Base-by-base conservation (phyloP, 805 yeast genomes). In the Ogataea pilisensis region DNA sequence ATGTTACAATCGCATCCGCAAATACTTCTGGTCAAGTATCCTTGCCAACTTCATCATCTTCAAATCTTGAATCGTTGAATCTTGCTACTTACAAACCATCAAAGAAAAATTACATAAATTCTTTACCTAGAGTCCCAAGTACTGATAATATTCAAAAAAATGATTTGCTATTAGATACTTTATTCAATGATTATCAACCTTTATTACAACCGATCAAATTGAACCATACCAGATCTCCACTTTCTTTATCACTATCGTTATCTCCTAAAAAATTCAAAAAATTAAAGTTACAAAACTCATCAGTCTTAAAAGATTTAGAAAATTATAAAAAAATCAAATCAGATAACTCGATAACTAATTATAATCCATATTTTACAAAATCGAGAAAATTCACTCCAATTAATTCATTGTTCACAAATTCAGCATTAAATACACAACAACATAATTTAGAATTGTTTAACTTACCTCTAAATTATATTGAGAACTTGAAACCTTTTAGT, bases 351-450 rank as follows among this genome's bases (percentile, higher is more conserved):
- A 37, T 42, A 4, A 18, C 34, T 12, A 59, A 59, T 31, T 60
- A 55, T 43, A 58, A 53, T 38, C 61, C 62, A 6, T 59, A 57
- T 31, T 54, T 56, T 37, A 54, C 54, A 40, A 57, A 54, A 39
- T 38, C 46, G 8, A 48, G 42, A 19, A 54, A 51, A 38, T 45
- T 53, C 32, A 52, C 57, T 8, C 61, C 61, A 8, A 47, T 55
- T 29, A 52, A 53, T 28, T 57, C 65, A 11, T 50, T 61, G 11
- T 54, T 60, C 38, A 58, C 64, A 18, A 58, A 60, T 39, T 48
- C 63, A 6, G 53, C 54, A n/a, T 47, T 60, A 27, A 58, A 61
- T 34, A 61, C 66, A 4, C 64, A 61, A 38, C 64, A 61, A 38
- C 63, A 60, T 39, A 57, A 58, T 41, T 42, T 58, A 14, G 64